Base-by-base conservation (phyloP, 129 eudicot species). In the Centrapalus pauciflorus region DNA sequence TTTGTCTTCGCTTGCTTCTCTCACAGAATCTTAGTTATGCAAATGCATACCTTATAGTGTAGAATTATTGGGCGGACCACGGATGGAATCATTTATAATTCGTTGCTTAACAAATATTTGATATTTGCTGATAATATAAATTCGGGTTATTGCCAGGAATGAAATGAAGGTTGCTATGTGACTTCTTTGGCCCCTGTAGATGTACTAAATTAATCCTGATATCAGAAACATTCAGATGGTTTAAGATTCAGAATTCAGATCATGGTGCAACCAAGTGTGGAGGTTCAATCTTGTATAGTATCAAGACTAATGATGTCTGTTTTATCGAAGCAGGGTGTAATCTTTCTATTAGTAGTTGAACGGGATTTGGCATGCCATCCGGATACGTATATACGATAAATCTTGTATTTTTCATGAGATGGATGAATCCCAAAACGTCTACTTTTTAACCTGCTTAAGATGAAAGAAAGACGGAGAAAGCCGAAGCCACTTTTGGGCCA, bases 201-300 rank as follows among this genome's bases (percentile, higher is more conserved):
- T 5, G 16, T 7, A 5, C 25, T 16, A 16, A 17, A 48, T 9
- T 1, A 24, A 48, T 16, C 2, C 52, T n/a, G n/a, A n/a, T n/a
- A n/a, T n/a, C n/a, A n/a, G n/a, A n/a, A n/a, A n/a, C n/a, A 24
- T 48, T 48, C 25, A 23, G 24, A 48, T 17, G 25, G 54, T 48
- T 17, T 34, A 14, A 48, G 25, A n/a, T n/a, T n/a, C n/a, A n/a
- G n/a, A 27, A 17, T 61, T 48, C 14, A 5, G 61, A 71, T 61
- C 43, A 61, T 10, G 30, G 76, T 49, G 61, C 52, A 23, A 24
- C 14, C 40, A 24, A 59, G 50, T 61, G 48, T 61, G 52, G 48
- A 72, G 55, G 70, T 72, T 24, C 24, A 24, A 27, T 61, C 56
- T 64, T 72, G 77, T 72, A 61, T 41, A 61, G 33, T 13, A 61